Base-by-base conservation (phyloP, 2,329 filamentous ascomycete species). In the Sphaerulina vaccinii region DNA sequence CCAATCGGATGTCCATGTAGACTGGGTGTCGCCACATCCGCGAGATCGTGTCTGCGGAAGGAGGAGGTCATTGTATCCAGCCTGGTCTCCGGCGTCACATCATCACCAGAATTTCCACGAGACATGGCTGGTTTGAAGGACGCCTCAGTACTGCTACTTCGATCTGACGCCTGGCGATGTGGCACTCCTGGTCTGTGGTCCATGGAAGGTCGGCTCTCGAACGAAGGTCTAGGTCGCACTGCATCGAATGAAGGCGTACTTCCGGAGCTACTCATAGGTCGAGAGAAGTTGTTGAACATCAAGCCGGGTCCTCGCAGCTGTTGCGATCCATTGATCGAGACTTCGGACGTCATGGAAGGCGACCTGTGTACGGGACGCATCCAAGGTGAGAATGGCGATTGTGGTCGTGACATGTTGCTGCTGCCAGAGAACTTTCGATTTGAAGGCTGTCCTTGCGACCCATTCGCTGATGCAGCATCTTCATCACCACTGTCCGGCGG, bases 261-360 rank as follows among this genome's bases (percentile, higher is more conserved):
- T 24, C 75, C 72, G 54, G 84, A 81, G 65, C 86, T 80, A 69
- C 92, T 96, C 55, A 95, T 73, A 0, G 93, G 93, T 37, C 93
- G 82, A 0, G 93, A 97, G 69, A 97, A 97, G 71, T 99, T 97
- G 72, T 87, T 53, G 37, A 52, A 58, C 36, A 50, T 54, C 13
- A 52, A 39, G 29, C 47, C 43, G 10, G 57, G 54, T 24, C 55
- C 50, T 22, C 56, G 56, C 18, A 49, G 33, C 29, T 59, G 51
- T 23, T 59, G 56, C 15, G 70, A 72, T 10, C 80, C 77, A 41
- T 73, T 79, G 38, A 79, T 79, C 1, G 90, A 95, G 44, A 82
- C 81, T 56, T 96, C 89, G 1, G 92, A 97, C 55, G 84, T 85
- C 32, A 89, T 79, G 0, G 93, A 97, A 1, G 90, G 90, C 1